These are phyloP conservation scores for Pichia thaimueangensis DNA, from an alignment of 805 yeast genomes.

Conservation along the genomic window DNA sequence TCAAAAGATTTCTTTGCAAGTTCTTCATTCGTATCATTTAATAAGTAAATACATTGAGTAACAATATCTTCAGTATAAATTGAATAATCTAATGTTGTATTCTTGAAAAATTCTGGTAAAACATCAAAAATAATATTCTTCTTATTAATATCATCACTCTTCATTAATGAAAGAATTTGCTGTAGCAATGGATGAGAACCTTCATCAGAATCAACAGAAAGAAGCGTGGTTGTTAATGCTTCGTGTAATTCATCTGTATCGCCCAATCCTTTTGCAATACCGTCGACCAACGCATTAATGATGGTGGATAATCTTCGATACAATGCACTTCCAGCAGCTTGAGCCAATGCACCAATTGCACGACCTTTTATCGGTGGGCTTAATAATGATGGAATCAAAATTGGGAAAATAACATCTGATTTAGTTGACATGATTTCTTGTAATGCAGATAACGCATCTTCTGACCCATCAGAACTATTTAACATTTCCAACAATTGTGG, in stretches of 20 bases:
- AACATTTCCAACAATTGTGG: slow-evolving; percentile 75
- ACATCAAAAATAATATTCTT: slow-evolving; percentile 60
- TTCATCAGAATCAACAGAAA: slow-evolving; percentile 67
- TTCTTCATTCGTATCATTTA: slow-evolving; percentile 61
- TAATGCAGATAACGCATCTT: slow-evolving; percentile 77
- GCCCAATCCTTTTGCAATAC: slow-evolving; percentile 37
- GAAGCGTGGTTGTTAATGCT: slow-evolving; percentile 62
- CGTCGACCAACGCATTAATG: slow-evolving; percentile 64
- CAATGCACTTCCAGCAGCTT: slow-evolving; percentile 82
- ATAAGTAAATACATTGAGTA: slow-evolving; percentile 56
- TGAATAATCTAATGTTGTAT: slow-evolving; percentile 62
- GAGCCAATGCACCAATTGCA: slow-evolving; percentile 80
- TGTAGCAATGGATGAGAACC: slow-evolving; percentile 83
- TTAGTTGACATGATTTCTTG: slow-evolving; percentile 89
- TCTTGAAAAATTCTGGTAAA: slow-evolving; percentile 63
- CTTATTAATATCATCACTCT: slow-evolving; percentile 63
- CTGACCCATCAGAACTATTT: slow-evolving; percentile 43
- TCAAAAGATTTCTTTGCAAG: slow-evolving; percentile 62
- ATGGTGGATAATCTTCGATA: slow-evolving; percentile 67
- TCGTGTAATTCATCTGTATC: slow-evolving; percentile 35
- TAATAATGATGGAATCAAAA: slow-evolving; percentile 78
- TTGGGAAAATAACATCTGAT: slow-evolving; percentile 89
- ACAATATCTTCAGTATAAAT: slow-evolving; percentile 72
- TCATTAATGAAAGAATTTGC: slow-evolving; percentile 67
- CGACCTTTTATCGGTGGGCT: slow-evolving; percentile 83